Percentiles rank a stretch among this genome's conserved stretches.
Conservation (phyloP, 2,329 filamentous ascomycete species). For the Ophiocordyceps australis region DNA sequence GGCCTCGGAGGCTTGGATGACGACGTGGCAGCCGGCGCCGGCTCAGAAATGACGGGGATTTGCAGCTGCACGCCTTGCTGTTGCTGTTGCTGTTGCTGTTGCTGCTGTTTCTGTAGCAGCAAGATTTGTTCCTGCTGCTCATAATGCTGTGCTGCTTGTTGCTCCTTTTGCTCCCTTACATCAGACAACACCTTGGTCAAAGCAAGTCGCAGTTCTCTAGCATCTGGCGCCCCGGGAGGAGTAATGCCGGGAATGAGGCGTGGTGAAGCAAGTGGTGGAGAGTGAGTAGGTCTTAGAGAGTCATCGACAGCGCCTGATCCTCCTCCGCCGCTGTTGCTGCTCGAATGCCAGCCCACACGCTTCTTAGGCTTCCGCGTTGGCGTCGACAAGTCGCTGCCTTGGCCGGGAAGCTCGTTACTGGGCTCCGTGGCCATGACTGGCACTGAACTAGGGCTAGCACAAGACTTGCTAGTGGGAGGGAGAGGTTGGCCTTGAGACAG, state of each 20-base stretch:
- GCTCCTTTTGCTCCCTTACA: constrained; percentile 8
- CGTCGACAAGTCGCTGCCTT: constrained; percentile 10
- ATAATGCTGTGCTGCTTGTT: too few relatives aligned
- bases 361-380: constrained; percentile 19
- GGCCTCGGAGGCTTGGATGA: constrained; percentile 14
- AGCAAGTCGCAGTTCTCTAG: constrained; percentile 17
- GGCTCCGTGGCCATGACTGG: constrained; percentile 7
- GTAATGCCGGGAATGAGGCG: constrained; percentile 5
- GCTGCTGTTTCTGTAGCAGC: not conserved
- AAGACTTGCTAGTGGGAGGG: constrained; percentile 5
- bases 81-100: not conserved
- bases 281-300: constrained; percentile 1
- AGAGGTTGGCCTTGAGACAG: constrained; percentile 7
- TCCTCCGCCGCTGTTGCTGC: constrained; percentile 7
- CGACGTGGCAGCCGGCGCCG: constrained; percentile 1
- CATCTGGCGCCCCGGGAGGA: constrained; percentile 17
- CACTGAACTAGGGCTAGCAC: constrained; percentile 5
- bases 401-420: constrained; percentile 10
- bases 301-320: constrained; percentile 2
- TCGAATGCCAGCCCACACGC: constrained; percentile 18
- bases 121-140: constrained; percentile 2
- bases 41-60: not conserved
- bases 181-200: constrained; percentile 18
- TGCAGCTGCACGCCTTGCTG: not conserved
- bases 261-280: constrained; percentile 2